These are phyloP conservation scores for Colletotrichum australisinense DNA, from an alignment of 2,329 filamentous ascomycete genomes.

Conservation along the genomic window DNA sequence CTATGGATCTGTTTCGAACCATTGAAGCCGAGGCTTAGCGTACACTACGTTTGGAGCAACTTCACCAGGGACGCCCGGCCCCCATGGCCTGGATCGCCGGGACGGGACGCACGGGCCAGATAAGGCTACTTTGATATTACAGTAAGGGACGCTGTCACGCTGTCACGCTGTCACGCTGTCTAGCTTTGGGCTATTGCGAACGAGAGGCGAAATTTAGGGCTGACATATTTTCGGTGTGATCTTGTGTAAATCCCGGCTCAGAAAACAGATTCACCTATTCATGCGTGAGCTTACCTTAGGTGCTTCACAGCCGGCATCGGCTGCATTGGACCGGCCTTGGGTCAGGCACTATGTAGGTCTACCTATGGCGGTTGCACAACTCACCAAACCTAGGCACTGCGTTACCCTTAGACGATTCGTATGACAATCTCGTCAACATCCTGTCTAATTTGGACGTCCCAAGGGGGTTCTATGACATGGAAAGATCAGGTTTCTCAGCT, in stretches of 20 bases:
- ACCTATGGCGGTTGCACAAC: not conserved
- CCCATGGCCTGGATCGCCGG: not conserved
- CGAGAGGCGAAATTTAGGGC: not conserved
- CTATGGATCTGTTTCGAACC: constrained; percentile 5
- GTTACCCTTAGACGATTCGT: not conserved
- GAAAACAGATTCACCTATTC: not conserved
- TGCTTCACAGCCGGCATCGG: not conserved
- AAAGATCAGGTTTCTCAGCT: not conserved
- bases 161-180: not conserved
- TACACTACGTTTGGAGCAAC: not conserved
- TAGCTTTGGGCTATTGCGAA: not conserved
- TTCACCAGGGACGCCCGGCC: not conserved
- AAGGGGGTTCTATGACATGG: not conserved
- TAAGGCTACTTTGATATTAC: not conserved
- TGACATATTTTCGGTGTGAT: not conserved
- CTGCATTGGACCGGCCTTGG: not conserved
- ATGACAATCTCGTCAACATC: not conserved
- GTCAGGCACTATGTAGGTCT: not conserved
- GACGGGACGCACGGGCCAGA: constrained; percentile 13
- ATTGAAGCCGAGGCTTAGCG: not conserved
- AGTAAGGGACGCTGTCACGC: not conserved
- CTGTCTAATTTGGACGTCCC: not conserved
- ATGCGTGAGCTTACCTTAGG: not conserved
- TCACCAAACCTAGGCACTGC: not conserved
- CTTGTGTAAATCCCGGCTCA: not conserved